These are phyloP conservation scores for Chrysosporium queenslandicum DNA, from an alignment of 2,329 filamentous ascomycete genomes.

Conservation along the genomic window DNA sequence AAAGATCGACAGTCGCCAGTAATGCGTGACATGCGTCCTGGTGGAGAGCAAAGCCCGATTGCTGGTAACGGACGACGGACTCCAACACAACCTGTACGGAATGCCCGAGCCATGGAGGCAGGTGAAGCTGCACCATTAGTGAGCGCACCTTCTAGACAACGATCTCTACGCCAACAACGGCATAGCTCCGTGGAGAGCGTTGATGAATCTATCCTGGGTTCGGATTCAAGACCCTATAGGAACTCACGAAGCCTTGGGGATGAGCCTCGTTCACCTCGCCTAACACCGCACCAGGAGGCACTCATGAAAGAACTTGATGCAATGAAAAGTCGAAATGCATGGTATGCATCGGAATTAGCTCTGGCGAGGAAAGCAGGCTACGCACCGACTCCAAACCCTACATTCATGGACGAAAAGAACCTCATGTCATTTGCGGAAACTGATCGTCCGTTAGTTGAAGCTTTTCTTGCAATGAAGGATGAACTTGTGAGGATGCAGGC, in stretches of 20 bases:
- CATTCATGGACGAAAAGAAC: constrained; percentile 61
- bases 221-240: constrained; percentile 31
- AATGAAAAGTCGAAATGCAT: constrained; percentile 77
- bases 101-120: constrained; percentile 39
- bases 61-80: constrained; percentile 53
- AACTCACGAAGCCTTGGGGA: constrained; percentile 35
- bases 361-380: constrained; percentile 87
- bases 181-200: constrained; percentile 61
- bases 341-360: constrained; percentile 92
- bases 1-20: constrained; percentile 40
- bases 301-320: constrained; percentile 79
- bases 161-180: constrained; percentile 48
- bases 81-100: constrained; percentile 44
- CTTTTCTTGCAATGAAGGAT: constrained; percentile 78
- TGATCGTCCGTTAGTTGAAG: constrained; percentile 83
- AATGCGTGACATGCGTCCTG: constrained; percentile 29
- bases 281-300: constrained; percentile 46
- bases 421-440: constrained; percentile 81
- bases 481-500: constrained; percentile 83
- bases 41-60: constrained; percentile 41
- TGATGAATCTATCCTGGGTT: constrained; percentile 46
- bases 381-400: constrained; percentile 42
- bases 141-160: constrained; percentile 37
- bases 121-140: constrained; percentile 38
- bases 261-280: constrained; percentile 37